These are phyloP conservation scores for Gnetum montanum DNA, from an alignment of 75 land plant species.

Conservation along the genomic window DNA sequence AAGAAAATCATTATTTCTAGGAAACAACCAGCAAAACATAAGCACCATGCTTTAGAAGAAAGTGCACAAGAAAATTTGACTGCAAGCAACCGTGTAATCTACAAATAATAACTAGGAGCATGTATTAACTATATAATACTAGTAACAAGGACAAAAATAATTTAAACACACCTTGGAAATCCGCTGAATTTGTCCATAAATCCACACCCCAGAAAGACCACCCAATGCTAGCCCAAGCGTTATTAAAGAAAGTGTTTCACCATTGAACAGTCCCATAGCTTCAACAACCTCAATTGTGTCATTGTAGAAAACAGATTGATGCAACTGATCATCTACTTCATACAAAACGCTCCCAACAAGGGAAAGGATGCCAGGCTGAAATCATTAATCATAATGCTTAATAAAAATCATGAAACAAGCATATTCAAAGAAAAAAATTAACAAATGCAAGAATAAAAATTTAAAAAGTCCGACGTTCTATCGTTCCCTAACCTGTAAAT, in stretches of 20 bases:
- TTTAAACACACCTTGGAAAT: slow-evolving; percentile 57
- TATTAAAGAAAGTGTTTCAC: slow-evolving; percentile 75
- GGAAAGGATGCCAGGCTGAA: slow-evolving; percentile 81
- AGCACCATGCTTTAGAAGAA: neutral
- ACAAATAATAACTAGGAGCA: neutral
- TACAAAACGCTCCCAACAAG: slow-evolving; percentile 77
- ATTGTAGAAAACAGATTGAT: slow-evolving; percentile 76
- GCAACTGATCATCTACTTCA: slow-evolving; percentile 64
- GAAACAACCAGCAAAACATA: neutral
- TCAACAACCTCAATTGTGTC: slow-evolving; percentile 94
- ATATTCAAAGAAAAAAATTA: neutral
- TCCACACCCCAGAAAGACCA: slow-evolving; percentile 69
- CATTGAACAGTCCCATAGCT: slow-evolving; percentile 60
- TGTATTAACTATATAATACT: neutral
- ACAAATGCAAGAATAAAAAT: neutral
- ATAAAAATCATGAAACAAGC: neutral
- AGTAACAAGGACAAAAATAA: neutral
- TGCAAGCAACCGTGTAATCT: neutral
- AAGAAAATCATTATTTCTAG: neutral
- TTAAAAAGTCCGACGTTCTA: neutral
- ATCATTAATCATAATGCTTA: neutral
- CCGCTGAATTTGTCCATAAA: slow-evolving; percentile 59
- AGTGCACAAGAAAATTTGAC: neutral
- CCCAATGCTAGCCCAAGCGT: slow-evolving; percentile 64
- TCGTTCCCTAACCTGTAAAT: slow-evolving; percentile 51